Evolutionary conservation across 805 yeast species (phyloP), one percentile per base, ranked within the genome.

Genomic region (Spathaspora boniae): DNA sequence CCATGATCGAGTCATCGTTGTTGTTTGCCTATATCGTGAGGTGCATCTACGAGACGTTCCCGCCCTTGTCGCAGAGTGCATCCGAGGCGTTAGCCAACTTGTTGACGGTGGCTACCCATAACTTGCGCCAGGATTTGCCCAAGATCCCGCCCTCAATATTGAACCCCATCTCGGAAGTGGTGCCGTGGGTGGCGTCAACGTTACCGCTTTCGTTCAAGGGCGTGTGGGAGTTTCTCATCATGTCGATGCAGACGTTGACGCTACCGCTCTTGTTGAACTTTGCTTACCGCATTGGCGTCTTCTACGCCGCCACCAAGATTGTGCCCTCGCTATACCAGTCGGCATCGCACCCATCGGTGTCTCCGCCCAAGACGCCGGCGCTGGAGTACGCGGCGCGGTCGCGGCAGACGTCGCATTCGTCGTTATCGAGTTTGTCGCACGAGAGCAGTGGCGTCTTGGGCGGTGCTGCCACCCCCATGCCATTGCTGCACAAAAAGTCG

Each of bases 241-340:
- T 68, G 47, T 68, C 78, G n/a, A 59, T 68, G 26, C 66, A 64
- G 35, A 84, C 89, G 20, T 65, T 88, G 36, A 82, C 95, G 0
- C 78, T 95, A 6, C 85, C 95, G 5, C 80, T 93, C 16, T 63
- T 86, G 18, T 70, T 88, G 17, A 88, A 88, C 47, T 65, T 93
- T 49, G 86, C 88, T 2, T 91, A 86, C 53, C 74, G 98, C 48
- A 78, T 91, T 15, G 72, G 85, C 4, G 95, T 89, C 8, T 87
- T 91, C 50, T 80, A 80, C 54, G 87, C 96, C 2, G 96, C 98
- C 2, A 86, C 97, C 11, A 82, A 95, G 53, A 88, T 93, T 42
- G 86, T 93, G 15, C 98, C 98, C 2, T 78, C 82, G 8, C 61
- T 85, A 39, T 78, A 72, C 42, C 68, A 62, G 36, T 61, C 54